phyloP scores from a whole-genome alignment of 2,329 filamentous ascomycete species.

The Cordyceps tenuipes region DNA sequence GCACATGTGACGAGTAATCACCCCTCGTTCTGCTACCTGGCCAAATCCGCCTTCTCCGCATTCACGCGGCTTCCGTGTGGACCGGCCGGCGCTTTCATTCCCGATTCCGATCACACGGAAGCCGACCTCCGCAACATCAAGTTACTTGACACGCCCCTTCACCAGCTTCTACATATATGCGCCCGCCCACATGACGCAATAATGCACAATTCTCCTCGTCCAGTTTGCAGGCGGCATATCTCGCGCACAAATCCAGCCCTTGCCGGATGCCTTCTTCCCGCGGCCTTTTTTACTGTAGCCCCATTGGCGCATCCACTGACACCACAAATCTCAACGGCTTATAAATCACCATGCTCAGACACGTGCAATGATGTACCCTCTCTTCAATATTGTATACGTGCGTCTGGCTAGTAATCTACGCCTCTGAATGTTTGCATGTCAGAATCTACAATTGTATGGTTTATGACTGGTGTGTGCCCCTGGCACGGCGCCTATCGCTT shows the following conservation, averaged over 20 bases:
- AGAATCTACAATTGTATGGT: background rate
- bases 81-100: background rate
- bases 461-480: background rate
- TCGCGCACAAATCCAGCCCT: background rate
- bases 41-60: background rate
- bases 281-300: background rate
- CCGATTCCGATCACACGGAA: conserved; percentile 11
- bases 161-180: background rate
- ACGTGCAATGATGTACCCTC: background rate
- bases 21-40: background rate
- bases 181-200: background rate
- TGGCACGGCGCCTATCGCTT: conserved; percentile 32
- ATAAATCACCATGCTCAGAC: background rate
- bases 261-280: background rate
- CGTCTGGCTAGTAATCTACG: background rate
- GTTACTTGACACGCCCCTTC: background rate
- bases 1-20: no score
- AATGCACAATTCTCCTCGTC: background rate
- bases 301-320: background rate
- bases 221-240: background rate
- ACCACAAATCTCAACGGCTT: no score
- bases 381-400: background rate
- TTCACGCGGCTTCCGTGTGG: background rate
- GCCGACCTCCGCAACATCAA: background rate
- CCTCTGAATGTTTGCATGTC: background rate